Evolutionary conservation across 2,329 filamentous ascomycete genomes (phyloP).

Genomic region (Cordyceps tenuipes): DNA sequence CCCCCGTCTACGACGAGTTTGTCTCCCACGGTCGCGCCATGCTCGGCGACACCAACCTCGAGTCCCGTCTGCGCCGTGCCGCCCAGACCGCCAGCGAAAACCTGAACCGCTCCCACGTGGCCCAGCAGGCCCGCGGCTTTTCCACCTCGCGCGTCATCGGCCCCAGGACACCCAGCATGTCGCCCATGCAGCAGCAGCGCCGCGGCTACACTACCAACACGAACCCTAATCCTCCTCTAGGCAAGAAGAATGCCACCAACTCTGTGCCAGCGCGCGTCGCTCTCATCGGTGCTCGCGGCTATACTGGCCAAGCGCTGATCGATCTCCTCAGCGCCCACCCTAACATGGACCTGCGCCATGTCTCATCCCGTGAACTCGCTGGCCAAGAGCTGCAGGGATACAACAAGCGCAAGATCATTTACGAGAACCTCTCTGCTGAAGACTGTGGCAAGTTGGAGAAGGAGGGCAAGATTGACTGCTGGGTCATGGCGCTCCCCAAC

Average conservation of each 20-base stretch:
- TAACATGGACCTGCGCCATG: constrained; percentile 80
- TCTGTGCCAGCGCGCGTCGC: constrained; percentile 70
- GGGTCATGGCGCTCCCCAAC: constrained; percentile 96
- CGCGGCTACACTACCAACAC: constrained; percentile 17
- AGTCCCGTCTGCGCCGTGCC: constrained; percentile 73
- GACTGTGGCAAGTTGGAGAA: constrained; percentile 80
- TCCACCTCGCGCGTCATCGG: constrained; percentile 4
- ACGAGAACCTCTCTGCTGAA: constrained; percentile 82
- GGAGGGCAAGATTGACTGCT: constrained; percentile 81
- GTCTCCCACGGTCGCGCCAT: constrained; percentile 73
- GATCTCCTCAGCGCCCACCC: constrained; percentile 81
- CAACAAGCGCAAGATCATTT: constrained; percentile 81
- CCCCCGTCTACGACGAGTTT: constrained; percentile 78
- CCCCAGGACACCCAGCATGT: constrained; percentile 1
- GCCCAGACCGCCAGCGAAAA: constrained; percentile 59
- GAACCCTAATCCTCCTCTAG: constrained; percentile 75
- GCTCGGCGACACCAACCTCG: constrained; percentile 82
- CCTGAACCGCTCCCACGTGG: constrained; percentile 23
- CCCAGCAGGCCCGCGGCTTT: constrained; percentile 17
- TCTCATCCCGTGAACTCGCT: constrained; percentile 85
- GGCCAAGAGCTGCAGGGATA: constrained; percentile 86
- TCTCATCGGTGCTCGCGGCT: constrained; percentile 85
- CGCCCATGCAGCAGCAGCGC: constrained; percentile 11
- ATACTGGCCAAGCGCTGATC: constrained; percentile 87
- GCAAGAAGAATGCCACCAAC: constrained; percentile 81